These are phyloP conservation scores for Sugiyamaella floridensis DNA, from an alignment of 805 yeast species.

Conservation along the genomic window DNA sequence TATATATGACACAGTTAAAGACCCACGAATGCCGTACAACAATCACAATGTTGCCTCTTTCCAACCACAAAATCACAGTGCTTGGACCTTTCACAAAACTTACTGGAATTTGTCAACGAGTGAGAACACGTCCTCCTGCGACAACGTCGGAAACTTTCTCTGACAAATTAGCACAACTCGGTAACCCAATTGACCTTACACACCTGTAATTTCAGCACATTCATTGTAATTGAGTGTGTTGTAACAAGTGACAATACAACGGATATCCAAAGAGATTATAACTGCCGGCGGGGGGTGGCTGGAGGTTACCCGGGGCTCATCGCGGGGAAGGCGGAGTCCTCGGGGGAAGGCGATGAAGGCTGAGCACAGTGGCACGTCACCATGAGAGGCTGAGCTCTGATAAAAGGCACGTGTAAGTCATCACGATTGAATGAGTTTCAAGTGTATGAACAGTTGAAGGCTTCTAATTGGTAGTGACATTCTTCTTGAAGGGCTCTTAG, in stretches of 20 bases:
- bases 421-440: no score
- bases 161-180: slow-evolving; percentile 20
- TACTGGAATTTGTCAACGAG: slow-evolving; percentile 74
- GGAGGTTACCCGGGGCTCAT: neutral
- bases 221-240: slow-evolving; percentile 7
- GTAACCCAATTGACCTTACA: neutral
- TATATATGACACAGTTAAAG: neutral
- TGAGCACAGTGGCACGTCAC: no score
- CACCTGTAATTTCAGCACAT: slow-evolving; percentile 16
- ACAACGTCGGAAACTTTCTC: slow-evolving; percentile 79
- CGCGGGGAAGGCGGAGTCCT: neutral
- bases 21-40: neutral
- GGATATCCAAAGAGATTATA: no score
- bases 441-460: no score
- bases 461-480: no score
- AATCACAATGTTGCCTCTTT: neutral
- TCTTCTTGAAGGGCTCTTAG: no score
- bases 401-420: no score
- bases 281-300: neutral
- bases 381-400: no score
- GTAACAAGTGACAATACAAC: no score
- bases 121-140: slow-evolving; percentile 78
- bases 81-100: slow-evolving; percentile 9
- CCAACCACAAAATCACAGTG: no score
- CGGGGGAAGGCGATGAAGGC: neutral